A percentile compares a stretch with the other conserved stretches of the same genome.
Conservation (phyloP, 495 filamentous ascomycete species). For the Penicillium flavigenum region DNA sequence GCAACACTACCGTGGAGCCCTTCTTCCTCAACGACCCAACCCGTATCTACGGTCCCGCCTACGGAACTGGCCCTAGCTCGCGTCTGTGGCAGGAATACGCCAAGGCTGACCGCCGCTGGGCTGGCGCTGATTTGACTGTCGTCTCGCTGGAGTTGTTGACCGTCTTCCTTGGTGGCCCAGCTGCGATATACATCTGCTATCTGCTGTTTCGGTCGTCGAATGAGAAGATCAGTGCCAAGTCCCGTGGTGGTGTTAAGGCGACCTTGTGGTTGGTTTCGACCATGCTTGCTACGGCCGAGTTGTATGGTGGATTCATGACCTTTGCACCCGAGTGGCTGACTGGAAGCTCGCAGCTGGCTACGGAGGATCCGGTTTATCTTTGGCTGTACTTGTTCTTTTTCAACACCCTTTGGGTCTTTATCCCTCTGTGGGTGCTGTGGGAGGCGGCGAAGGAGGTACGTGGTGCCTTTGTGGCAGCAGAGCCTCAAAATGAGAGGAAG, state of each 20-base stretch:
- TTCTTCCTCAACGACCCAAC: constrained; percentile 54
- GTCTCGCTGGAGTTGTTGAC: constrained; percentile 84
- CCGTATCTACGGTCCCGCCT: constrained; percentile 69
- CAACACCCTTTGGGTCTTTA: constrained; percentile 84
- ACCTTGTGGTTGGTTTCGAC: constrained; percentile 67
- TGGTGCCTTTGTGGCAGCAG: constrained; percentile 50
- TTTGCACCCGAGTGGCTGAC: constrained; percentile 93
- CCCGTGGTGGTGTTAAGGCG: constrained; percentile 46
- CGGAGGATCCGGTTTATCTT: constrained; percentile 78
- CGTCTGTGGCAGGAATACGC: constrained; percentile 92
- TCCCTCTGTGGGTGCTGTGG: constrained; percentile 74
- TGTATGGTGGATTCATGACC: constrained; percentile 97
- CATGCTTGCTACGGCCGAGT: constrained; percentile 83
- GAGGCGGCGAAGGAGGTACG: constrained; percentile 61
- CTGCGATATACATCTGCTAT: constrained; percentile 70
- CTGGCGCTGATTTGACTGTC: constrained; percentile 70
- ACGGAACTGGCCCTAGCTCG: constrained; percentile 63
- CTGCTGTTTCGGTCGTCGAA: constrained; percentile 47
- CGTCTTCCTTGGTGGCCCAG: constrained; percentile 71
- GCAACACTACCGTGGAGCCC: constrained; percentile 40
- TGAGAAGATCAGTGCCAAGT: constrained; percentile 17
- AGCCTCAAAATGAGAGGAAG: constrained; percentile 19
- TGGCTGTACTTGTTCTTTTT: constrained; percentile 91
- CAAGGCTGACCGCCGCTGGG: constrained; percentile 83
- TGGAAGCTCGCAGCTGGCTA: constrained; percentile 72